A percentile compares a stretch with the other conserved stretches of the same genome.
These are phyloP conservation scores for Trichomonascaceae sp. DNA, from an alignment of 1,139 yeast species.

Conservation along the genomic window DNA sequence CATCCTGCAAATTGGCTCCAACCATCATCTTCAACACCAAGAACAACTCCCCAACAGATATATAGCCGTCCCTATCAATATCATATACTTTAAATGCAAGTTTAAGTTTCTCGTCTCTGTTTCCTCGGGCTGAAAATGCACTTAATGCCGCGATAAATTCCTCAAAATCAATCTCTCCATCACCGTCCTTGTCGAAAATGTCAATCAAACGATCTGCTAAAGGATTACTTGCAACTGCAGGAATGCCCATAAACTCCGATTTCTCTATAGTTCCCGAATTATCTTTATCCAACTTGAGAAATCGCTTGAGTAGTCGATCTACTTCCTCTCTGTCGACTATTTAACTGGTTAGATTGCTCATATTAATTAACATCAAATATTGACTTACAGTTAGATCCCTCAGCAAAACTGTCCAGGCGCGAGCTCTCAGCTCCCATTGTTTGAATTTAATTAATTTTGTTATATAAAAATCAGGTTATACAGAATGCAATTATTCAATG, in stretches of 20 bases:
- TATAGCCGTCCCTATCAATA: conserved; percentile 89
- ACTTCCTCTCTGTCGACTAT: conserved; percentile 64
- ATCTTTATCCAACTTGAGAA: conserved; percentile 92
- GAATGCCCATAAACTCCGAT: conserved; percentile 83
- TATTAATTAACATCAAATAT: background rate
- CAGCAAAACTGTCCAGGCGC: conserved; percentile 59
- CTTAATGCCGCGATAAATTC: conserved; percentile 89
- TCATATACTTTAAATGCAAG: conserved; percentile 95
- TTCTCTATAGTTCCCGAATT: conserved; percentile 89
- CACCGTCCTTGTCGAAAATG: conserved; percentile 88
- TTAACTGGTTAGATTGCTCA: background rate
- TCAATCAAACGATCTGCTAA: conserved; percentile 86
- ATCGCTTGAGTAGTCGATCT: conserved; percentile 82
- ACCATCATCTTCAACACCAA: conserved; percentile 96
- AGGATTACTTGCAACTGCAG: conserved; percentile 88
- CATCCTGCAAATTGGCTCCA: conserved; percentile 80
- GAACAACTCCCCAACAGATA: conserved; percentile 91
- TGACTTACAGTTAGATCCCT: conserved; percentile 65
- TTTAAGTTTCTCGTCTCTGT: conserved; percentile 71
- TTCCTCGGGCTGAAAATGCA: conserved; percentile 85
- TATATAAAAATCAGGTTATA: background rate
- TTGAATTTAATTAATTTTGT: conserved; percentile 1
- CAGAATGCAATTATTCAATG: background rate
- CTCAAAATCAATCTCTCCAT: conserved; percentile 91
- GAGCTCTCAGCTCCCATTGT: conserved; percentile 69